A percentile compares a stretch with the other conserved stretches of the same genome.
phyloP scores from a whole-genome alignment of 1,284 basidiomycete genomes.

The Melampsora larici-populina region DNA sequence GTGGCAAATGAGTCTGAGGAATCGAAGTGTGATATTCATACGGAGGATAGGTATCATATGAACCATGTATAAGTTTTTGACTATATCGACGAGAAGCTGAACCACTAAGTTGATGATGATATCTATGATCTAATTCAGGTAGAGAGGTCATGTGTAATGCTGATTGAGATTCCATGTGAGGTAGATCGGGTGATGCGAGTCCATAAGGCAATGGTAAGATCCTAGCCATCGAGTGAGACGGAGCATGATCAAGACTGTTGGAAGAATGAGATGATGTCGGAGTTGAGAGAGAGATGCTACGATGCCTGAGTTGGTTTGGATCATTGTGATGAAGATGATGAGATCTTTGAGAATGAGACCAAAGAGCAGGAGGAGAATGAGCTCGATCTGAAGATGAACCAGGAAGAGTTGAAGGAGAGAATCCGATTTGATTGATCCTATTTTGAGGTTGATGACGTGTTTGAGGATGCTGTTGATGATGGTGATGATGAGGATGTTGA shows the following conservation, averaged over 20 bases:
- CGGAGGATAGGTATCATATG: slow-evolving; percentile 1
- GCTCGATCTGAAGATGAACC: slow-evolving; percentile 3
- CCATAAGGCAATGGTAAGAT: slow-evolving; percentile 6
- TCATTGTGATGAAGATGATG: slow-evolving; percentile 8
- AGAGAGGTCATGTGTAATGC: slow-evolving; percentile 13
- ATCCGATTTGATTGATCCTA: neutral
- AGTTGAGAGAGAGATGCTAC: slow-evolving; percentile 27
- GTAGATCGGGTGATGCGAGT: slow-evolving; percentile 22
- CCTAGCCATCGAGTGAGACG: slow-evolving; percentile 9
- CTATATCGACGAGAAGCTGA: neutral
- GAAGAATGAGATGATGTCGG: slow-evolving; percentile 1
- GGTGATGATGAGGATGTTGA: neutral
- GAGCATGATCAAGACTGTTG: neutral
- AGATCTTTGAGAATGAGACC: slow-evolving; percentile 26
- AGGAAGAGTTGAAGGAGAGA: slow-evolving; percentile 1
- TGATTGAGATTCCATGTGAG: slow-evolving; percentile 15
- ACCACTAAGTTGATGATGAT: neutral
- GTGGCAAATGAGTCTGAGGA: neutral
- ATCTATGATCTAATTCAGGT: slow-evolving; percentile 18
- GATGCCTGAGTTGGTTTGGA: slow-evolving; percentile 23
- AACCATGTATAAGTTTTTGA: neutral
- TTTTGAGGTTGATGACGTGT: neutral
- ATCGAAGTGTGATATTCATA: neutral
- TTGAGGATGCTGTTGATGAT: neutral
- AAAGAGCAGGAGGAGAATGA: slow-evolving; percentile 20